Evolutionary conservation across 306 rosid genomes (phyloP), one percentile per base, ranked within the genome.

Genomic region (Canavalia ensiformis): DNA sequence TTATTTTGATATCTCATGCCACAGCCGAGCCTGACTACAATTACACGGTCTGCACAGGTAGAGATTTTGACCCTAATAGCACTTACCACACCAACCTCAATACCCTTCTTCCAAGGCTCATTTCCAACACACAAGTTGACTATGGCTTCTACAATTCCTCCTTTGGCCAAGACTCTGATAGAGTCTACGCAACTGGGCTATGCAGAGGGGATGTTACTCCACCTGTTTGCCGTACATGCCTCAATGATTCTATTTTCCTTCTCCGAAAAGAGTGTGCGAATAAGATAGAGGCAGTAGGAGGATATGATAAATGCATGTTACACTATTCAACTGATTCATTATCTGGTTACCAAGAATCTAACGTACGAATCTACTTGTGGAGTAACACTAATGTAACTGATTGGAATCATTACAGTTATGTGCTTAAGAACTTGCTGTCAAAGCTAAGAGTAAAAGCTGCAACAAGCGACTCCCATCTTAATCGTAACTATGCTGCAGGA

Each of bases 181-280:
- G n/a, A 55, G 88, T 84, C 25, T 75, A 81, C 8, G 86, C 85
- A 13, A 46, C 57, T 1, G 88, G 77, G 0, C 85, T 83, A 5
- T 90, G 92, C 75, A 62, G 90, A 71, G 91, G 88, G 18, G 91
- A 88, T 56, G 25, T 87, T 31, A 28, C n/a, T 4, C 63, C 73
- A 1, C 79, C 34, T 1, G 12, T 2, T 0, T 88, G 94, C 67
- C 80, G 75, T 2, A 37, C 37, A 47, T 88, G 92, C 80, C 86
- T 88, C 68, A 47, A 65, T 10, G 72, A 81, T 69, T 76, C 87
- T 3, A 45, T 3, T 13, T 5, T 8, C 6, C 46, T 35, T 49
- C 81, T 88, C 65, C 52, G 50, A 5, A 11, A 73, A 18, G 37
- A 1, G 18, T 87, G 89, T 74, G 78, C 89, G 0, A 6, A 41